Evolutionary conservation across 176 grass and related monocot genomes (phyloP).

Genomic region (Musa beccarii): DNA sequence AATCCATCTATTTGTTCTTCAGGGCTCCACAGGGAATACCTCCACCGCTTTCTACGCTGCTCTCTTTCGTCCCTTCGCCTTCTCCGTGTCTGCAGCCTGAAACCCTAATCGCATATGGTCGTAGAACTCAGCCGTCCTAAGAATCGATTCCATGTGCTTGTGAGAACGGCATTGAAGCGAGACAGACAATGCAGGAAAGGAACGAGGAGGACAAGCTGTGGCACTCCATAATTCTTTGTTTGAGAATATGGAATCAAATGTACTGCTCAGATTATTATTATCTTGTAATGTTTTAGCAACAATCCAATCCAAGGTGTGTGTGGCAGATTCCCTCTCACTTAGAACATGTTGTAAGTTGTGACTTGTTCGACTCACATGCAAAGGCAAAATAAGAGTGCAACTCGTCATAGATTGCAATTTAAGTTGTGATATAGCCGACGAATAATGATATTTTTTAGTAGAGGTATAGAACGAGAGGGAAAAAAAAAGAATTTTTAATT

Average conservation of each 20-base stretch:
- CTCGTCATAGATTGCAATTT: no score
- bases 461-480: no score
- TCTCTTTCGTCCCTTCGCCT: background rate
- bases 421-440: no score
- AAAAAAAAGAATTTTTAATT: no score
- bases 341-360: no score
- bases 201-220: background rate
- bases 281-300: background rate
- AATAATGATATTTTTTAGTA: no score
- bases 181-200: no score
- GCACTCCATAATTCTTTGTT: background rate
- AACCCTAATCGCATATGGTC: background rate
- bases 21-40: no score
- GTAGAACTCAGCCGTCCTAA: background rate
- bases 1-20: slow-evolving; percentile 12
- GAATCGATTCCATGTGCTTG: no score
- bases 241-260: background rate
- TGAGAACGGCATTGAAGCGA: background rate
- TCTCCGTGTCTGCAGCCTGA: background rate
- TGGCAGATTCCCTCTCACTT: background rate
- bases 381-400: no score
- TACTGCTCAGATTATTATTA: background rate
- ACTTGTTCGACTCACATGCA: no score
- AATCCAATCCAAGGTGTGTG: background rate
- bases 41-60: background rate